Evolutionary conservation across 345 rosid genomes (phyloP).

Genomic region (Murraya paniculata): DNA sequence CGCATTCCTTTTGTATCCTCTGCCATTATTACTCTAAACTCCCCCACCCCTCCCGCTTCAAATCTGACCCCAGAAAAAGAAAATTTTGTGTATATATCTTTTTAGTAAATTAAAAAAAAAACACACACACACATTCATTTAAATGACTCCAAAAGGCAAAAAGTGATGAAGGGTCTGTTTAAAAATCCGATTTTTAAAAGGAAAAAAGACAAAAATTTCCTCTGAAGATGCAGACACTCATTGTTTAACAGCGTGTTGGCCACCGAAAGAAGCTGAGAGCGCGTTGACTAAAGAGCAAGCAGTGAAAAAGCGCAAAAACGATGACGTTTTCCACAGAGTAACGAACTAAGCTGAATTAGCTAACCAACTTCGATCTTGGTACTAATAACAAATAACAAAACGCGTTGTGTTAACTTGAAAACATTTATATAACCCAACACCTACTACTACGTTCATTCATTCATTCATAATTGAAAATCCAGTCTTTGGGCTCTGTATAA

Average conservation of each 20-base stretch:
- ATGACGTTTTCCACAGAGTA: background rate
- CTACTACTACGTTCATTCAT: background rate
- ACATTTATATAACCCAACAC: background rate
- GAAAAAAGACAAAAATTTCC: background rate
- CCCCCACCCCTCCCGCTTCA: slow-evolving; percentile 9
- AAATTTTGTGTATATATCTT: background rate
- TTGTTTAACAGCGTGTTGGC: background rate
- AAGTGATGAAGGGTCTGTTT: background rate
- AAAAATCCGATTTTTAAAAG: background rate
- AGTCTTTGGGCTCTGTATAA: background rate
- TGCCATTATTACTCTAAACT: slow-evolving; percentile 15
- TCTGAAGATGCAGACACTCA: background rate
- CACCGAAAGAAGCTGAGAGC: background rate
- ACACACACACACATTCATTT: background rate
- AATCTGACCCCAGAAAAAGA: background rate
- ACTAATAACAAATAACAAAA: background rate
- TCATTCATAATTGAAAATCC: background rate
- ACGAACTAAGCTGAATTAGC: background rate
- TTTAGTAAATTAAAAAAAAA: background rate
- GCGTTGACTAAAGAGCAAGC: background rate
- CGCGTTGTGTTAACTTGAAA: background rate
- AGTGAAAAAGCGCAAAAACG: background rate
- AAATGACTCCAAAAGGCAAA: background rate
- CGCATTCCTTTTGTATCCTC: slow-evolving; percentile 18
- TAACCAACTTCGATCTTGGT: background rate